phyloP scores from a whole-genome alignment of 2,329 filamentous ascomycete genomes.

The Elsinoe necatrix region DNA sequence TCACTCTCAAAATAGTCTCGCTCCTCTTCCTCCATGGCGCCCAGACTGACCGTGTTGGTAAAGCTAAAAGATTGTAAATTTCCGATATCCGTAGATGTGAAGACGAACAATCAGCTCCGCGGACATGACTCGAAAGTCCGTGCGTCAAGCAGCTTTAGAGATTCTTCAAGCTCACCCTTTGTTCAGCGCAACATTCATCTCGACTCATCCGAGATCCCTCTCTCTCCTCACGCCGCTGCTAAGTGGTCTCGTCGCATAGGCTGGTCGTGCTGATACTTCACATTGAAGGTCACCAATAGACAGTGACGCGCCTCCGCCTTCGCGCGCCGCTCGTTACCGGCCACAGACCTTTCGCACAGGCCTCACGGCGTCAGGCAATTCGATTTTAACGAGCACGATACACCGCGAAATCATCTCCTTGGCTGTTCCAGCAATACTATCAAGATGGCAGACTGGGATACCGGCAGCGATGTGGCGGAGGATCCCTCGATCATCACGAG shows the following conservation, averaged over 20 bases:
- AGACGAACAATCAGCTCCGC: background rate
- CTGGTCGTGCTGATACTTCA: background rate
- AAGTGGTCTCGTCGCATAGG: background rate
- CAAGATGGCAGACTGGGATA: slow-evolving; percentile 19
- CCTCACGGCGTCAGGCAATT: background rate
- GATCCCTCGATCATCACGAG: slow-evolving; percentile 59
- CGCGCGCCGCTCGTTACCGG: background rate
- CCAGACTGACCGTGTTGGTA: background rate
- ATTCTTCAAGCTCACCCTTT: slow-evolving; percentile 9
- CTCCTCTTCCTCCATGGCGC: slow-evolving; percentile 21
- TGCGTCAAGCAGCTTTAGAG: background rate
- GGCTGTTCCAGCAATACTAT: too few relatives aligned
- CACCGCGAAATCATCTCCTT: background rate
- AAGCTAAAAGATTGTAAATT: background rate
- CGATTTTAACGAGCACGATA: background rate
- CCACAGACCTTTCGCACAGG: background rate
- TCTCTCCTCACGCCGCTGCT: background rate
- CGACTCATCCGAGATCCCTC: background rate
- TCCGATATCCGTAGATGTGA: too few relatives aligned
- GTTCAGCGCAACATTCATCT: background rate
- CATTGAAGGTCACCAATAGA: too few relatives aligned
- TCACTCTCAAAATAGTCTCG: slow-evolving; percentile 36
- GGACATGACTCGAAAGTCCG: background rate
- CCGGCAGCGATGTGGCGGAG: slow-evolving; percentile 17
- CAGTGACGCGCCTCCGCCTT: too few relatives aligned